Conservation (phyloP, 2,329 filamentous ascomycete genomes). For the Tricladium varicosporioides region DNA sequence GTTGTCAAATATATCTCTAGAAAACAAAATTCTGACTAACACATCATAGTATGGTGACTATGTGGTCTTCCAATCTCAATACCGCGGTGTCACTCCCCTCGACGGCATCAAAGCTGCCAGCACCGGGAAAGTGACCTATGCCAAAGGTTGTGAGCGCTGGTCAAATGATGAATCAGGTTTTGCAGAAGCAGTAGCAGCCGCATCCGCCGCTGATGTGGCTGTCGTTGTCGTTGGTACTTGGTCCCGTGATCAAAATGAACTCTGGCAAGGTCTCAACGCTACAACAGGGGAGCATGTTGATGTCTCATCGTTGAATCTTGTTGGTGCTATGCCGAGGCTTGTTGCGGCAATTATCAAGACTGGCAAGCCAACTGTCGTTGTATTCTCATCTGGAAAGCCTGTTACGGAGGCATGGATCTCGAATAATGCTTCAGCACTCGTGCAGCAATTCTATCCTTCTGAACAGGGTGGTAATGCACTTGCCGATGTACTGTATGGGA, state of each 20-base stretch:
- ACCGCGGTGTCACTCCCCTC: constrained; percentile 65
- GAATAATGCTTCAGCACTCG: constrained; percentile 58
- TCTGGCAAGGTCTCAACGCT: constrained; percentile 69
- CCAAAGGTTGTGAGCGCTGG: constrained; percentile 71
- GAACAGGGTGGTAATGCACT: constrained; percentile 83
- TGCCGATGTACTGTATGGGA: constrained; percentile 75
- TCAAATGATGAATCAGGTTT: constrained; percentile 68
- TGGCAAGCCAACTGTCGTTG: constrained; percentile 72
- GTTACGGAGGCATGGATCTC: constrained; percentile 73
- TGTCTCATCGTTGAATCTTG: constrained; percentile 59
- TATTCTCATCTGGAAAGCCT: constrained; percentile 80
- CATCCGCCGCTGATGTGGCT: constrained; percentile 66
- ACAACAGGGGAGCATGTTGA: constrained; percentile 77
- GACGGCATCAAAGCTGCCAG: constrained; percentile 64
- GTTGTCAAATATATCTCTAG: no score
- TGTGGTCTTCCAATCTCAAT: constrained; percentile 62
- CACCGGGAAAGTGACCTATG: constrained; percentile 61
- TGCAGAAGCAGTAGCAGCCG: constrained; percentile 61
- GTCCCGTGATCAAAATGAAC: constrained; percentile 69
- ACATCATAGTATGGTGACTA: constrained; percentile 66
- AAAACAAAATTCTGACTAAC: no score
- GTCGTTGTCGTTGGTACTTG: constrained; percentile 74
- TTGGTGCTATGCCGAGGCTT: constrained; percentile 67
- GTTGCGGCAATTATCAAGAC: constrained; percentile 66
- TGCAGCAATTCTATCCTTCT: constrained; percentile 74